Percentiles rank a stretch among this genome's conserved stretches.
These are phyloP conservation scores for Opeltia flavorubescens DNA, from an alignment of 495 filamentous ascomycete species.

Conservation along the genomic window DNA sequence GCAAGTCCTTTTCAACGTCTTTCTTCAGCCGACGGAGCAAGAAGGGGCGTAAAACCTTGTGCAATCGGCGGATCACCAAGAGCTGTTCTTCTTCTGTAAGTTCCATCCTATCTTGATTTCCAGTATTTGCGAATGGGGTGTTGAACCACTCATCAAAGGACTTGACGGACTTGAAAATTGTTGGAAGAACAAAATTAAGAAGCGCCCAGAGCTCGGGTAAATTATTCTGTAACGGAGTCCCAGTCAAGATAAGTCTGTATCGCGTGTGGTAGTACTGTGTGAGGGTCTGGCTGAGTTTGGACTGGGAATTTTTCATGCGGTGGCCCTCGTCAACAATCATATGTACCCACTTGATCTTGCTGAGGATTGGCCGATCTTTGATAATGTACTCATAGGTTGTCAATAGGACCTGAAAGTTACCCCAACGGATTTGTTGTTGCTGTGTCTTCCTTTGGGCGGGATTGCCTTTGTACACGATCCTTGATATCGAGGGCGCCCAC, in stretches of 20 bases:
- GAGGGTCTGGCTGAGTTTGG: slow-evolving; percentile 87
- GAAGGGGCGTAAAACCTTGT: slow-evolving; percentile 96
- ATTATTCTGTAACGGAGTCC: slow-evolving; percentile 96
- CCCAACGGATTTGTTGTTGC: slow-evolving; percentile 85
- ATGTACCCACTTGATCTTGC: slow-evolving; percentile 97
- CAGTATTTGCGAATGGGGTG: slow-evolving; percentile 96
- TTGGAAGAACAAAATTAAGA: slow-evolving; percentile 94
- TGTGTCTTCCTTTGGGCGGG: slow-evolving; percentile 79
- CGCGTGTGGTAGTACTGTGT: slow-evolving; percentile 89
- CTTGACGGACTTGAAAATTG: slow-evolving; percentile 98
- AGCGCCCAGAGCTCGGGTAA: slow-evolving; percentile 91
- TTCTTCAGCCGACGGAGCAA: slow-evolving; percentile 96
- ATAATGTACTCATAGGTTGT: slow-evolving; percentile 99
- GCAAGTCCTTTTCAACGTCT: slow-evolving; percentile 96
- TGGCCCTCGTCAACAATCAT: slow-evolving; percentile 99
- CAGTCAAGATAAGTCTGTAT: slow-evolving; percentile 91
- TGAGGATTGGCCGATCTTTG: slow-evolving; percentile 86
- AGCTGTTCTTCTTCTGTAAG: slow-evolving; percentile 98
- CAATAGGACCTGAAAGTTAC: slow-evolving; percentile 86
- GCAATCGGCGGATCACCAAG: slow-evolving; percentile 92
- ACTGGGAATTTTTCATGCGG: slow-evolving; percentile 98
- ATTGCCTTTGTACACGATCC: slow-evolving; percentile 93
- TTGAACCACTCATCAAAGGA: slow-evolving; percentile 99
- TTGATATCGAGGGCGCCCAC: slow-evolving; percentile 78
- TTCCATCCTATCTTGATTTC: slow-evolving; percentile 96